These are phyloP conservation scores for Trametes gibbosa DNA, from an alignment of 768 basidiomycete species.

Conservation along the genomic window DNA sequence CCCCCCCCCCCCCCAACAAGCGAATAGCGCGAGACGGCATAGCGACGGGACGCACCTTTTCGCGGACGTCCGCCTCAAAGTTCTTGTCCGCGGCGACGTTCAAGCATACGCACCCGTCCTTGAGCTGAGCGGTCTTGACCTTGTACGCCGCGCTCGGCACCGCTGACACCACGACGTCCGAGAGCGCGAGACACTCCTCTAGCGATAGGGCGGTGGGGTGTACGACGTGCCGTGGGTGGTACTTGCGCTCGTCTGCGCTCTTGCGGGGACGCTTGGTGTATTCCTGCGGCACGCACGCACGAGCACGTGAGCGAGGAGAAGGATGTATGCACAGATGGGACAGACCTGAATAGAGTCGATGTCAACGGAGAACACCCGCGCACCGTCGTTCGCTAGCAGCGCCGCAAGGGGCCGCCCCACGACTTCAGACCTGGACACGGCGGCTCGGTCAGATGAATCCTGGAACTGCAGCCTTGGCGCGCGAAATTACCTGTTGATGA, in stretches of 20 bases:
- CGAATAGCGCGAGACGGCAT: not conserved
- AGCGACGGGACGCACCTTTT: constrained; percentile 58
- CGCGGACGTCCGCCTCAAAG: constrained; percentile 89
- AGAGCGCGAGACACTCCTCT: constrained; percentile 75
- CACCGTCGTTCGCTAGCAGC: constrained; percentile 93
- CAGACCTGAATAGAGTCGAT: constrained; percentile 87
- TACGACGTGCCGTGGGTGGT: constrained; percentile 82
- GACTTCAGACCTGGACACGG: constrained; percentile 79
- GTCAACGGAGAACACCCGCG: constrained; percentile 91
- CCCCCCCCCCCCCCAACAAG: not conserved
- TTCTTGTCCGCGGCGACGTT: constrained; percentile 97
- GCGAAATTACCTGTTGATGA: constrained; percentile 79
- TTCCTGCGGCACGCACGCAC: constrained; percentile 47
- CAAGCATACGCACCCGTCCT: constrained; percentile 90
- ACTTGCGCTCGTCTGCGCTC: constrained; percentile 47
- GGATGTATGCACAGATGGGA: not conserved
- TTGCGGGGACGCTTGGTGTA: constrained; percentile 86
- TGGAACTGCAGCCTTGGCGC: not conserved
- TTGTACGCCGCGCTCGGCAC: constrained; percentile 87
- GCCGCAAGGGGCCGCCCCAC: constrained; percentile 97
- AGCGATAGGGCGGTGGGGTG: constrained; percentile 67
- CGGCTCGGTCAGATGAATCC: not conserved
- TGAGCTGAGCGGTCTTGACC: constrained; percentile 83
- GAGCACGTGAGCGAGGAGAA: not conserved
- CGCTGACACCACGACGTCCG: constrained; percentile 93